Evolutionary conservation across 2,329 filamentous ascomycete species (phyloP).

Genomic region (Dendryphion nanum): DNA sequence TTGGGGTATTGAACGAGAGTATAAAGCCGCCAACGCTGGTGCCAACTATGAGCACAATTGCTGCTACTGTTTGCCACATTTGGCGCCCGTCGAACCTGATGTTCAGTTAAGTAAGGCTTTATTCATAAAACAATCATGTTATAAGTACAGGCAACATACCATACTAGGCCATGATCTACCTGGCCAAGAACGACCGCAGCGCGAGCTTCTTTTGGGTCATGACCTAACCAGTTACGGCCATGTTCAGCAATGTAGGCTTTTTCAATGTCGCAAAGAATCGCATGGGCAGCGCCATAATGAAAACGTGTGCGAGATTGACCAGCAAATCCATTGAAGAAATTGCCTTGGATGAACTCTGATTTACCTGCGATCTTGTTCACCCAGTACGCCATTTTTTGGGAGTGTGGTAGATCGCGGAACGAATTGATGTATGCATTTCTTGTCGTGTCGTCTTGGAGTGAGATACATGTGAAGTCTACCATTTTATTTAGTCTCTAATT

Average conservation of each 20-base stretch:
- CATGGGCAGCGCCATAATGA: slow-evolving; percentile 44
- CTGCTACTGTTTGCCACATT: slow-evolving; percentile 38
- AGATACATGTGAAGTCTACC: slow-evolving; percentile 36
- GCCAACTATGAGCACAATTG: slow-evolving; percentile 33
- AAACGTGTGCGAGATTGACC: slow-evolving; percentile 33
- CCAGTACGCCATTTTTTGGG: slow-evolving; percentile 16
- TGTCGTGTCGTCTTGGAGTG: slow-evolving; percentile 27
- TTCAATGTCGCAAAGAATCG: slow-evolving; percentile 45
- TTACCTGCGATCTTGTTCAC: slow-evolving; percentile 23
- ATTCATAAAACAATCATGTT: slow-evolving; percentile 20
- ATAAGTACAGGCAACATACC: too few species aligned
- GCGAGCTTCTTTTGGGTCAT: slow-evolving; percentile 27
- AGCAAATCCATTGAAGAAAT: slow-evolving; percentile 43
- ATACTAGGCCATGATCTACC: slow-evolving; percentile 30
- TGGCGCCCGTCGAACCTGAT: slow-evolving; percentile 43
- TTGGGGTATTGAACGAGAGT: slow-evolving; percentile 44
- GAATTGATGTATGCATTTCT: slow-evolving; percentile 27
- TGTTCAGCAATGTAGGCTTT: slow-evolving; percentile 38
- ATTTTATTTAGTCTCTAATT: slow-evolving; percentile 40
- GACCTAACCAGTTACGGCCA: slow-evolving; percentile 41
- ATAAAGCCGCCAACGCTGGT: slow-evolving; percentile 38
- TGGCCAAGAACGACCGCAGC: slow-evolving; percentile 33
- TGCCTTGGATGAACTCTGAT: slow-evolving; percentile 19
- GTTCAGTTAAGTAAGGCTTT: too few species aligned
- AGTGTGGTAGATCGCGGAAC: slow-evolving; percentile 23